Evolutionary conservation across 208 protist genomes (phyloP).

Genomic region (Trypanosoma scelopori): DNA sequence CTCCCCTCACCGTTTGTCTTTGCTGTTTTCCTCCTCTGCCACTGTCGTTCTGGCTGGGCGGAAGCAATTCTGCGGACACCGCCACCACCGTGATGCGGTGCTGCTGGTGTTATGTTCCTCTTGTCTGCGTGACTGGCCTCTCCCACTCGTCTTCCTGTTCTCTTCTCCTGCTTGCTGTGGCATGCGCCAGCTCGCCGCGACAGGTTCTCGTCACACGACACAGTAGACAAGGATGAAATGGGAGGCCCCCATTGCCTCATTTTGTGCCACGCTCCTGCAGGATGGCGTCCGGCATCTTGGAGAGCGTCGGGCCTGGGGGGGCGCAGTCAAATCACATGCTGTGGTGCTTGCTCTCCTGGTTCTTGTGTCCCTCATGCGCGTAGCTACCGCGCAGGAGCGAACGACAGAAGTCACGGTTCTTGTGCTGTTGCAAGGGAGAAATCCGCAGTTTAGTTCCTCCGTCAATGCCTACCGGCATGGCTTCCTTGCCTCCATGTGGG

Average conservation of each 20-base stretch:
- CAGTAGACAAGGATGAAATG: neutral
- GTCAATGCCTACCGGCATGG: constrained; percentile 1
- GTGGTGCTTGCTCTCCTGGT: neutral
- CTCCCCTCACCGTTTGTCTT: no score
- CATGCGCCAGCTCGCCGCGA: neutral
- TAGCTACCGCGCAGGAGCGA: neutral
- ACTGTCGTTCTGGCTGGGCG: no score
- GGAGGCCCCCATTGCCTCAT: neutral
- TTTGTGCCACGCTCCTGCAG: neutral
- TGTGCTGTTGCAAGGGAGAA: neutral
- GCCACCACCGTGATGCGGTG: no score
- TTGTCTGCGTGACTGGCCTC: no score
- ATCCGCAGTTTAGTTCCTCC: neutral
- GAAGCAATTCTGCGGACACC: no score
- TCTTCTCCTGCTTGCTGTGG: neutral
- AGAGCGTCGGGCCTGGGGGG: neutral
- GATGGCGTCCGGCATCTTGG: neutral
- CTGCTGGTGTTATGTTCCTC: no score
- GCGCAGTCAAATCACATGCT: neutral
- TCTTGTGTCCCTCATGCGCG: neutral
- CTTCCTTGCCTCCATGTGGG: constrained; percentile 4
- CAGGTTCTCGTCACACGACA: neutral
- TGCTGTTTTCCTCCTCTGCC: no score
- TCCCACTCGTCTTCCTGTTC: no score
- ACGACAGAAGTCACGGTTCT: constrained; percentile 9